Evolutionary conservation across 2,329 filamentous ascomycete species (phyloP).

Genomic region (Xylaria sp.): DNA sequence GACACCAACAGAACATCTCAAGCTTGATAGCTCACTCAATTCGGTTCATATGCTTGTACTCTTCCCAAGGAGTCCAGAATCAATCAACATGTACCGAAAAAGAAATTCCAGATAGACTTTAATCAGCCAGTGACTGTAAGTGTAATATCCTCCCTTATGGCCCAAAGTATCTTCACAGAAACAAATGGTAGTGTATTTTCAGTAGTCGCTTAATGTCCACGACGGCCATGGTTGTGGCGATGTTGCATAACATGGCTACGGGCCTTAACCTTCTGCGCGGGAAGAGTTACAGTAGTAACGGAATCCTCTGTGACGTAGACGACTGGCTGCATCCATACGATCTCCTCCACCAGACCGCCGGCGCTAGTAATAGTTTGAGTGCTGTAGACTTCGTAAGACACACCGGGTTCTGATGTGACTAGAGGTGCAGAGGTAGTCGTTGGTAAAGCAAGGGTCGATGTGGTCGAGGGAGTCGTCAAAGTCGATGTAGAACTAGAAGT

Average conservation of each 20-base stretch:
- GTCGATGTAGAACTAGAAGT: conserved; percentile 28
- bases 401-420: conserved; percentile 41
- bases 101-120: conserved; percentile 35
- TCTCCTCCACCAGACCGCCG: conserved; percentile 57
- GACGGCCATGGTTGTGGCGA: conserved; percentile 38
- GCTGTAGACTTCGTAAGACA: conserved; percentile 50
- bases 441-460: conserved; percentile 19
- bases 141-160: conserved; percentile 34
- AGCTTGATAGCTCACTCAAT: conserved; percentile 28
- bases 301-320: conserved; percentile 58
- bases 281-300: conserved; percentile 50
- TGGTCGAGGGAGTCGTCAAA: background rate
- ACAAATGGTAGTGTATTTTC: conserved; percentile 26
- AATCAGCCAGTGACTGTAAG: conserved; percentile 33
- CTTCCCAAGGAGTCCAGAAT: conserved; percentile 33
- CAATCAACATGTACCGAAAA: conserved; percentile 37
- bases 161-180: conserved; percentile 39
- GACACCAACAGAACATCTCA: conserved; percentile 21
- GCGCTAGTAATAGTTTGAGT: conserved; percentile 60
- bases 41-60: conserved; percentile 35
- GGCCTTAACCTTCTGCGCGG: conserved; percentile 41
- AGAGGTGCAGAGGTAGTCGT: conserved; percentile 40
- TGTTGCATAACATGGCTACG: conserved; percentile 50
- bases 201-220: conserved; percentile 21
- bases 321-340: conserved; percentile 62